A percentile compares a stretch with the other conserved stretches of the same genome.
These are phyloP conservation scores for Tylopilus orsonianus DNA, from an alignment of 1,284 basidiomycete species.

Conservation along the genomic window DNA sequence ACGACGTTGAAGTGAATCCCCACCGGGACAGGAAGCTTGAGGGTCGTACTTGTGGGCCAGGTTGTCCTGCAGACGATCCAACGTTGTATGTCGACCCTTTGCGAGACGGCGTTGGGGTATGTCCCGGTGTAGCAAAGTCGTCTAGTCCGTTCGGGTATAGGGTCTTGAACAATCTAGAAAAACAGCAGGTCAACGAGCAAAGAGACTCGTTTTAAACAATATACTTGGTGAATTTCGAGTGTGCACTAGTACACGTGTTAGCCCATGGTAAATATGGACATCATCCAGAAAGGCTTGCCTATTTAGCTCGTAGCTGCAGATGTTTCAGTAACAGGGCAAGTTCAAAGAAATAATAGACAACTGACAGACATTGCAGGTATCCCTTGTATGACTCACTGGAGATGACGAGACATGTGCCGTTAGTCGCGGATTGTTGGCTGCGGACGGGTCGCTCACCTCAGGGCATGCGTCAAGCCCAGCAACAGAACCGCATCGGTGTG, in stretches of 20 bases:
- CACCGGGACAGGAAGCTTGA: constrained; percentile 41
- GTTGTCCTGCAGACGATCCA: constrained; percentile 25
- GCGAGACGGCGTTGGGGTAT: constrained; percentile 45
- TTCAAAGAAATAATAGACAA: constrained; percentile 9
- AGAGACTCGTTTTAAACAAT: constrained; percentile 10
- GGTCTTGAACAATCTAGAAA: constrained; percentile 63
- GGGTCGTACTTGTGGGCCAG: constrained; percentile 24
- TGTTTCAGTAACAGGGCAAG: constrained; percentile 5
- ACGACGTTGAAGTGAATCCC: constrained; percentile 22
- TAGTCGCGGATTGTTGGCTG: neutral
- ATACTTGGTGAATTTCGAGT: constrained; percentile 72
- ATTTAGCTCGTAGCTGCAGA: constrained; percentile 55
- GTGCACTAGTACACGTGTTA: constrained; percentile 46
- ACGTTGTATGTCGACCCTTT: constrained; percentile 34
- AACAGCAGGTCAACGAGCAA: neutral
- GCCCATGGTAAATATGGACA: constrained; percentile 8
- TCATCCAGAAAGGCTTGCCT: constrained; percentile 39
- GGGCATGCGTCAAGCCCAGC: constrained; percentile 64
- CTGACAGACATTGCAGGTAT: constrained; percentile 73
- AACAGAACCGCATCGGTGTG: constrained; percentile 70
- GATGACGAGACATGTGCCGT: neutral
- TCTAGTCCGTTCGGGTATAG: constrained; percentile 70
- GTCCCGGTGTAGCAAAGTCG: constrained; percentile 47
- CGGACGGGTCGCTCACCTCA: constrained; percentile 47
- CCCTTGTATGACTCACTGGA: constrained; percentile 73